phyloP scores from a whole-genome alignment of 805 yeast species.

The Lipomyces kockii region DNA sequence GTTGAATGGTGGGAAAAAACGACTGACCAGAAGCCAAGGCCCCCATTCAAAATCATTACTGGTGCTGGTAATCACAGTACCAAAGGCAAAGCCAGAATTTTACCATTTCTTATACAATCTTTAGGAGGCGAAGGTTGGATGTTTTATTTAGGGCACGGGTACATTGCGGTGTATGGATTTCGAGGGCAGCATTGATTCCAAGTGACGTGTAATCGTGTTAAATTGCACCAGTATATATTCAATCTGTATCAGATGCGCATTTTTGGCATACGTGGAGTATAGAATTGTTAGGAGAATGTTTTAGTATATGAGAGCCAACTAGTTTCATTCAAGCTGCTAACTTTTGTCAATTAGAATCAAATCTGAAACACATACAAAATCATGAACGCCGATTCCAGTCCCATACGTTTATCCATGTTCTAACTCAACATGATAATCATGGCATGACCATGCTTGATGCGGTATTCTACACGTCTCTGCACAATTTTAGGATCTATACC shows the following conservation, averaged over 20 bases:
- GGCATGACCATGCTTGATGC: too few species aligned
- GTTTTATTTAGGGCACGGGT: slow-evolving; percentile 19
- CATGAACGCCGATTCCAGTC: not conserved
- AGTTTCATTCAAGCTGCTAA: too few species aligned
- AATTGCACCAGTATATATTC: not conserved
- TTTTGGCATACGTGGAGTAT: not conserved
- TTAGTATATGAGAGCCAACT: not conserved
- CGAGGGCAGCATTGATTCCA: slow-evolving; percentile 7
- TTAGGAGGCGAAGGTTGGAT: slow-evolving; percentile 27
- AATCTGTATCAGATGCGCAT: not conserved
- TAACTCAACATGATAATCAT: not conserved
- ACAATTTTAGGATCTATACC: not conserved
- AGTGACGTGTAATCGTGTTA: too few species aligned
- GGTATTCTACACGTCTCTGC: not conserved
- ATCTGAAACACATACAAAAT: not conserved
- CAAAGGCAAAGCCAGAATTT: slow-evolving; percentile 23
- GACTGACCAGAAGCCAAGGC: not conserved
- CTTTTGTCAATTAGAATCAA: not conserved
- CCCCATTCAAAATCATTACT: slow-evolving; percentile 28
- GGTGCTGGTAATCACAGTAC: slow-evolving; percentile 33
- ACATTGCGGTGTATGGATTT: slow-evolving; percentile 14
- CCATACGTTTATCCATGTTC: not conserved
- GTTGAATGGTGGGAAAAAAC: slow-evolving; percentile 22
- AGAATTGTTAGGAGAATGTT: not conserved
- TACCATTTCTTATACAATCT: slow-evolving; percentile 24